Percentiles rank a stretch among this genome's conserved stretches.
These are phyloP conservation scores for Blastobotrys raffinosifermentans DNA, from an alignment of 1,139 yeast species.

Conservation along the genomic window DNA sequence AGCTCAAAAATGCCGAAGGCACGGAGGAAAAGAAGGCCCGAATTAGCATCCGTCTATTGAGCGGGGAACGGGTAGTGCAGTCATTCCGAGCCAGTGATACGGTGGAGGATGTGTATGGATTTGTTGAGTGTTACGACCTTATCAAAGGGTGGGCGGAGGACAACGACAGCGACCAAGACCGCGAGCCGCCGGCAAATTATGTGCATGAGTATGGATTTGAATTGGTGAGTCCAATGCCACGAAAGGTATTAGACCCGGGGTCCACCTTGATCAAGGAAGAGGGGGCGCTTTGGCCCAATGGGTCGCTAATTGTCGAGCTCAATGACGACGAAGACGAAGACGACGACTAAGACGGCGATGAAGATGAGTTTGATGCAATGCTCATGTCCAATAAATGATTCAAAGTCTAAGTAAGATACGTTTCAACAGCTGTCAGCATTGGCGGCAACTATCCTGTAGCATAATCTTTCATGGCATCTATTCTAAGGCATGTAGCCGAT, in stretches of 20 bases:
- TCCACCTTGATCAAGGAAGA: conserved; percentile 37
- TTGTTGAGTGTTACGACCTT: conserved; percentile 43
- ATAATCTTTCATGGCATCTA: too few relatives aligned
- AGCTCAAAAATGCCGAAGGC: conserved; percentile 11
- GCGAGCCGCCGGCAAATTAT: conserved; percentile 36
- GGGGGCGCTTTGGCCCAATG: conserved; percentile 51
- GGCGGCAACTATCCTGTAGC: too few relatives aligned
- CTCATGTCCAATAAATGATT: too few relatives aligned
- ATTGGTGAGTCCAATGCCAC: conserved; percentile 53
- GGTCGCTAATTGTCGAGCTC: conserved; percentile 50
- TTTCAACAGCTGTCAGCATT: too few relatives aligned
- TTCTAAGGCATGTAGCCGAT: too few relatives aligned
- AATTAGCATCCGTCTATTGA: conserved; percentile 47
- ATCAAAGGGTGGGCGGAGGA: conserved; percentile 14
- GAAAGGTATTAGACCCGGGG: conserved; percentile 38
- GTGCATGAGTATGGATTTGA: conserved; percentile 42
- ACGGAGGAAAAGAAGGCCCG: conserved; percentile 26
- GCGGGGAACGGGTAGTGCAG: conserved; percentile 59
- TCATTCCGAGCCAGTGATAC: conserved; percentile 45
- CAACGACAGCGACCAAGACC: conserved; percentile 9
- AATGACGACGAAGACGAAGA: too few relatives aligned
- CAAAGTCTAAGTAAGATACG: too few relatives aligned
- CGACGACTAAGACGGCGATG: too few relatives aligned
- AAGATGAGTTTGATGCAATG: too few relatives aligned
- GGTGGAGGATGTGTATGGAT: conserved; percentile 58